Percentiles rank a stretch among this genome's conserved stretches.
These are phyloP conservation scores for Fusarium avenaceum DNA, from an alignment of 2,329 filamentous ascomycete species.

Conservation along the genomic window DNA sequence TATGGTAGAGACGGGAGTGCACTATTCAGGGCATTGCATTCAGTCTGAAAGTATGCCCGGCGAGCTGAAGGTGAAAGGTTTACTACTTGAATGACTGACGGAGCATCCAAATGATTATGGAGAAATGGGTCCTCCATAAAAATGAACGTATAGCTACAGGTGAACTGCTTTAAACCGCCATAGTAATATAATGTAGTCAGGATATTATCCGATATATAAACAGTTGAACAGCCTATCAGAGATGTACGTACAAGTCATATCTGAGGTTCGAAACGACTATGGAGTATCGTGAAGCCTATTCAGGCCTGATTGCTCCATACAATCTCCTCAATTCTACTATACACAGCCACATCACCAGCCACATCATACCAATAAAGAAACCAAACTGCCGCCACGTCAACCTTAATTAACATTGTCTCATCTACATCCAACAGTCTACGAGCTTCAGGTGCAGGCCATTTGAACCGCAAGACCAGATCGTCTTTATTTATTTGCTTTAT, in stretches of 20 bases:
- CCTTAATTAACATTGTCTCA: conserved; percentile 37
- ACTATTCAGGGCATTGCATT: background rate
- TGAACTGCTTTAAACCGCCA: too few relatives aligned
- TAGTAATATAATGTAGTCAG: too few relatives aligned
- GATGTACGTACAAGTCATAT: background rate
- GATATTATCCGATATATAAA: too few relatives aligned
- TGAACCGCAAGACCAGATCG: conserved; percentile 40
- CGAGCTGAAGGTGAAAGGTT: background rate
- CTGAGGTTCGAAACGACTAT: background rate
- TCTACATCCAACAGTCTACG: conserved; percentile 41
- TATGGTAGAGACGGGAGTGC: background rate
- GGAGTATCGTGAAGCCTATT: background rate
- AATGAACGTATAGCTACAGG: too few relatives aligned
- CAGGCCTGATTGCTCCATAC: background rate
- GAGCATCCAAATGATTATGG: background rate
- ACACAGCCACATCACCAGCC: conserved; percentile 44
- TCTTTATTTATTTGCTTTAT: conserved; percentile 7
- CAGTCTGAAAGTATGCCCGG: background rate
- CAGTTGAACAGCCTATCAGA: too few relatives aligned
- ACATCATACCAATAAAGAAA: conserved; percentile 34
- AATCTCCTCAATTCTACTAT: conserved; percentile 8
- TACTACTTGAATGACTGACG: background rate
- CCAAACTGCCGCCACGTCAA: conserved; percentile 42
- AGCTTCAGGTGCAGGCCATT: conserved; percentile 53
- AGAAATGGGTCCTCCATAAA: background rate